A percentile compares a stretch with the other conserved stretches of the same genome.
phyloP scores from a whole-genome alignment of 768 basidiomycete species.

The Podaxis rugospora region DNA sequence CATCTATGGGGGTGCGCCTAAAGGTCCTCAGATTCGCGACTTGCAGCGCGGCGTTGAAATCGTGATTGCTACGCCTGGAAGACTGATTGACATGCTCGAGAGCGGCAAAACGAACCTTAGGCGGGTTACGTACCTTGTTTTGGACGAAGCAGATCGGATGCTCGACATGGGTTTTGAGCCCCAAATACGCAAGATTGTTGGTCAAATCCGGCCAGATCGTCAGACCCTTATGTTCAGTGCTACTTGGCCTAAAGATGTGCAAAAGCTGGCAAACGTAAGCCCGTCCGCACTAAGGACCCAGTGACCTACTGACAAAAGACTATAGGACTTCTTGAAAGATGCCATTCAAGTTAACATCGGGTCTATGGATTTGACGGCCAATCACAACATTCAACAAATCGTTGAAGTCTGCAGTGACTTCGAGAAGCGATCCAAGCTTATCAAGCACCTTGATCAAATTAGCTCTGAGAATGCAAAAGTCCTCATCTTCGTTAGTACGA shows the following conservation, averaged over 20 bases:
- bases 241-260: constrained; percentile 99
- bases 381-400: constrained; percentile 95
- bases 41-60: constrained; percentile 96
- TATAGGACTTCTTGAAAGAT: constrained; percentile 89
- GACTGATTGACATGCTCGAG: constrained; percentile 99
- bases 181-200: constrained; percentile 96
- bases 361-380: constrained; percentile 96
- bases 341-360: constrained; percentile 99
- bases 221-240: constrained; percentile 99
- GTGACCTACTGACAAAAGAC: background rate
- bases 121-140: constrained; percentile 94
- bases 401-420: constrained; percentile 97
- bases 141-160: constrained; percentile 99
- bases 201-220: constrained; percentile 96
- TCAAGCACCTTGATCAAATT: constrained; percentile 96
- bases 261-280: constrained; percentile 85
- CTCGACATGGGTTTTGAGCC: constrained; percentile 99
- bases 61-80: constrained; percentile 99
- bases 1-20: constrained; percentile 98
- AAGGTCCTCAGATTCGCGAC: constrained; percentile 97
- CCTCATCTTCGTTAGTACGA: constrained; percentile 96
- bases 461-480: constrained; percentile 97
- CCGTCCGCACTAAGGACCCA: background rate
- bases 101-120: constrained; percentile 93
- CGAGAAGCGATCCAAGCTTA: constrained; percentile 93